Evolutionary conservation across 768 basidiomycete genomes (phyloP), one percentile per base, ranked within the genome.

Genomic region (Hysterangium stoloniferum): DNA sequence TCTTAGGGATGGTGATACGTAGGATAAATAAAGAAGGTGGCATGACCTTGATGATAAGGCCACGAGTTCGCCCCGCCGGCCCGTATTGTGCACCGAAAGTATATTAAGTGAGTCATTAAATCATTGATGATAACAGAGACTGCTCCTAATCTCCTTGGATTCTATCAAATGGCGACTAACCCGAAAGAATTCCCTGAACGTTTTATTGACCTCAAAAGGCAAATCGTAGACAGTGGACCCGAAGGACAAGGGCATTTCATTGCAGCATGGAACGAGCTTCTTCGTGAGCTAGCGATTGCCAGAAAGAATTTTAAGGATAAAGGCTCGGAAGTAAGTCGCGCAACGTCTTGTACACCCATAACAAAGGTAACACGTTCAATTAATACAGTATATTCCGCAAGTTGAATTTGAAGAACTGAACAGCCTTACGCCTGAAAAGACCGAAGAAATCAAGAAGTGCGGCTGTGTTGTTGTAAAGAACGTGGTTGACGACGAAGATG

Each of bases 391-490:
- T 56, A 71, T 86, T 33, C 82, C 84, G 3, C 76, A 79, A 62
- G 74, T 86, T 43, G 66, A 75, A 15, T 82, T 82, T 59, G 58
- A 68, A 3, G 74, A 81, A 38, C 64, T 86, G 13, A 60, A 69
- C 4, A 71, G 60, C 19, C 62, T 86, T 35, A 65, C 68, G 37
- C 49, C 59, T 0, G 75, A 77, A 17, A 65, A 74, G 28, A 52
- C 82, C 6, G 69, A 71, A 2, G 67, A 60, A 45, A 77, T 86
- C 54, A 77, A 68, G 58, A 65, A 72, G 37, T 70, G 68, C 51
- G 83, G 84, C 15, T 73, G 73, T 17, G 72, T 86, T 29, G 74
- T 86, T 27, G 79, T 86, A 52, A 72, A 66, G 27, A 72, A 77
- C 54, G 73, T 86, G 6, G 80, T 85, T 3, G 71, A 77, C 29